Evolutionary conservation across 1,284 basidiomycete genomes (phyloP).

Genomic region (Melampsora occidentalis): DNA sequence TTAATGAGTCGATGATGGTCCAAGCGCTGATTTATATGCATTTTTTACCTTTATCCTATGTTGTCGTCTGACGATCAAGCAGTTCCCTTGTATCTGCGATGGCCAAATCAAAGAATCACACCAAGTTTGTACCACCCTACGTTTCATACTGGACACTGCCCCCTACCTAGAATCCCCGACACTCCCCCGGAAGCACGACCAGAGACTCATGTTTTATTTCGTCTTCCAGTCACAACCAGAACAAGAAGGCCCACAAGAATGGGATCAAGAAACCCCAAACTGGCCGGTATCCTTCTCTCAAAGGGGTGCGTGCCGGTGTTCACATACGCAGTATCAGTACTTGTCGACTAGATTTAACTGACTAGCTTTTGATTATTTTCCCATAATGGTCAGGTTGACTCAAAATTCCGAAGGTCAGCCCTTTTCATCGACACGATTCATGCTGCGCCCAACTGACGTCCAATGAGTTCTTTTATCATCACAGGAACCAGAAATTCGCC

Average conservation of each 20-base stretch:
- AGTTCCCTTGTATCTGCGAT: slow-evolving; percentile 10
- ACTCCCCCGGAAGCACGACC: background rate
- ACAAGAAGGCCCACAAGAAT: slow-evolving; percentile 43
- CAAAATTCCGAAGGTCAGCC: slow-evolving; percentile 38
- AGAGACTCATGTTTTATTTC: background rate
- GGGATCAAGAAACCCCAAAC: slow-evolving; percentile 30
- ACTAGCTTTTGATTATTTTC: background rate
- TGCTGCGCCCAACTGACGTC: background rate
- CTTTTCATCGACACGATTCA: background rate
- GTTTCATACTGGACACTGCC: background rate
- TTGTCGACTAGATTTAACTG: background rate
- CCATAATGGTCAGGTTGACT: slow-evolving; percentile 20
- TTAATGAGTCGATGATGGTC: too few relatives aligned
- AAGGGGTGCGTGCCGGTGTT: slow-evolving; percentile 21
- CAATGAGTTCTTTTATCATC: background rate
- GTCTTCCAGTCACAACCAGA: slow-evolving; percentile 38
- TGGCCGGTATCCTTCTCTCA: slow-evolving; percentile 40
- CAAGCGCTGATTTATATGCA: too few relatives aligned
- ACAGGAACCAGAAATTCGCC: slow-evolving; percentile 43
- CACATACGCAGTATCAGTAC: background rate
- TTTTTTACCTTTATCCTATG: too few relatives aligned
- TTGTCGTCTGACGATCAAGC: too few relatives aligned
- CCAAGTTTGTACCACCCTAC: slow-evolving; percentile 24
- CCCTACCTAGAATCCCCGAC: background rate
- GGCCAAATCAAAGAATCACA: slow-evolving; percentile 45